Conservation (phyloP, 2,329 filamentous ascomycete species). For the Pseudocercospora pini-densiflorae region DNA sequence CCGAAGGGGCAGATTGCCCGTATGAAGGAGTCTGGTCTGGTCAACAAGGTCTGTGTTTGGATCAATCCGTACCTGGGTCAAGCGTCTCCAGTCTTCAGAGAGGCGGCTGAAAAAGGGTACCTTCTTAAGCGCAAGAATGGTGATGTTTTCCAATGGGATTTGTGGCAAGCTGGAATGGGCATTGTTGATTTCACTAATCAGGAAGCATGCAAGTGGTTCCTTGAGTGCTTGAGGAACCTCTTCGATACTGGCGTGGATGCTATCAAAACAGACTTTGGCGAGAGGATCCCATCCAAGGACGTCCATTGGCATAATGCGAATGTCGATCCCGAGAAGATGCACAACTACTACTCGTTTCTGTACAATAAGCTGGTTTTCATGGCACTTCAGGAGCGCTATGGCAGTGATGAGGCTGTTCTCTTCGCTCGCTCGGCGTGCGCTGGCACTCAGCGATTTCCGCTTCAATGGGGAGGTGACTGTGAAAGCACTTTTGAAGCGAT, state of each 20-base stretch:
- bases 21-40: constrained; percentile 65
- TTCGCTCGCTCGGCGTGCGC: constrained; percentile 71
- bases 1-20: constrained; percentile 66
- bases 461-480: constrained; percentile 74
- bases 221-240: constrained; percentile 63
- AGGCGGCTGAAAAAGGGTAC: constrained; percentile 69
- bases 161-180: constrained; percentile 79
- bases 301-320: constrained; percentile 67
- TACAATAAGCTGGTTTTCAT: constrained; percentile 75
- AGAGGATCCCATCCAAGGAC: constrained; percentile 69
- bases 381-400: constrained; percentile 60
- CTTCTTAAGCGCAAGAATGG: constrained; percentile 70
- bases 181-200: constrained; percentile 77
- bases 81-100: constrained; percentile 67
- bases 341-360: constrained; percentile 76
- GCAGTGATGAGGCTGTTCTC: constrained; percentile 62
- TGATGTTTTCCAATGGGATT: constrained; percentile 75
- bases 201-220: constrained; percentile 68
- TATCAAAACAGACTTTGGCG: constrained; percentile 78
- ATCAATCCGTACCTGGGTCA: constrained; percentile 77
- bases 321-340: constrained; percentile 69
- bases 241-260: constrained; percentile 72
- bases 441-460: constrained; percentile 70
- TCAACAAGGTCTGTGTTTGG: constrained; percentile 71
- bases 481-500: constrained; percentile 75